These are phyloP conservation scores for Penicillium canescens DNA, from an alignment of 495 filamentous ascomycete genomes.

Conservation along the genomic window DNA sequence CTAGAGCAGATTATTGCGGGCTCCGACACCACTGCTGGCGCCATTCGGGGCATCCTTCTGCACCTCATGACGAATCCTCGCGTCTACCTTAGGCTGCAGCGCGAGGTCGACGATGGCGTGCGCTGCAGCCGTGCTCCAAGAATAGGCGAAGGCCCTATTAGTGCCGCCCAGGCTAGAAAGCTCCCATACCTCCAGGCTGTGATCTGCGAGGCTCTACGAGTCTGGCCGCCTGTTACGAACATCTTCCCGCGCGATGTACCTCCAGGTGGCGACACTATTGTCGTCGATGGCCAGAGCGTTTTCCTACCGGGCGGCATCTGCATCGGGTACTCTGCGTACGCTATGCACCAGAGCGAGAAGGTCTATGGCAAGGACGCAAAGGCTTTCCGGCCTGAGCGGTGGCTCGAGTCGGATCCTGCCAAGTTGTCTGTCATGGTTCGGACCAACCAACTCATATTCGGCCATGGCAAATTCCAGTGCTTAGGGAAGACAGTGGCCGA, in stretches of 20 bases:
- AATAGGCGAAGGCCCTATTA: constrained; percentile 42
- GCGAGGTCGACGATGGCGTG: constrained; percentile 14
- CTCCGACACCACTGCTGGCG: constrained; percentile 62
- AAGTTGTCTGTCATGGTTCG: constrained; percentile 50
- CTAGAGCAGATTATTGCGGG: constrained; percentile 52
- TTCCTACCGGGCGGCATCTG: constrained; percentile 53
- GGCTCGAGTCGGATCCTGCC: constrained; percentile 55
- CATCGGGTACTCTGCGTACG: constrained; percentile 50
- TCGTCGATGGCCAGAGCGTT: constrained; percentile 33
- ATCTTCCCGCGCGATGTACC: constrained; percentile 47
- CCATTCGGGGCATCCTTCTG: constrained; percentile 57
- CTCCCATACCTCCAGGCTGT: constrained; percentile 57
- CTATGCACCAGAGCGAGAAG: constrained; percentile 50
- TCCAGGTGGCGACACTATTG: constrained; percentile 46
- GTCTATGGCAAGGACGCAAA: constrained; percentile 64
- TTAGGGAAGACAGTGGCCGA: constrained; percentile 36
- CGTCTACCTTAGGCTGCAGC: constrained; percentile 41
- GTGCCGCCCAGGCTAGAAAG: constrained; percentile 35
- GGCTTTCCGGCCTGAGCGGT: constrained; percentile 62
- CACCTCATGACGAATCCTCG: constrained; percentile 46
- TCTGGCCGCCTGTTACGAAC: constrained; percentile 56
- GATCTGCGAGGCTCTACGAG: constrained; percentile 55
- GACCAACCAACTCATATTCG: constrained; percentile 43
- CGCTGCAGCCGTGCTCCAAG: constrained; percentile 15
- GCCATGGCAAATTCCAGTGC: constrained; percentile 36